phyloP scores from a whole-genome alignment of 805 yeast species.

The Wickerhamiella bombiphila region DNA sequence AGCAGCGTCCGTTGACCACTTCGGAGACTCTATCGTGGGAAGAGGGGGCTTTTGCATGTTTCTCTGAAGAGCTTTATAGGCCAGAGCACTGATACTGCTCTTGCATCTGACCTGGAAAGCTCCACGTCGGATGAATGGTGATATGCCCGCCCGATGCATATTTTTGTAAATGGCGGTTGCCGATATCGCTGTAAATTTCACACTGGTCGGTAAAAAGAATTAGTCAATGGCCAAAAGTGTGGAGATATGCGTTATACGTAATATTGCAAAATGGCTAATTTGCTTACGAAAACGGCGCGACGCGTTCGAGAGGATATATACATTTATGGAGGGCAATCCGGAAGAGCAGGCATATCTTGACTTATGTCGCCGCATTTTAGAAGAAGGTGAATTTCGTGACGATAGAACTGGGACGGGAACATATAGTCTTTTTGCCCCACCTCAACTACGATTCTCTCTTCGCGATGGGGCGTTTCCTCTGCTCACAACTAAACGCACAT shows the following conservation, averaged over 20 bases:
- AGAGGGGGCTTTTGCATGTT: constrained; percentile 76
- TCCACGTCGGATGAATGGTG: no score
- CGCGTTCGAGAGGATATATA: no score
- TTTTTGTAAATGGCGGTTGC: no score
- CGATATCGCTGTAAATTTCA: no score
- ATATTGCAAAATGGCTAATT: no score
- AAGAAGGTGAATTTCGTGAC: constrained; percentile 78
- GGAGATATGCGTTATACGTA: no score
- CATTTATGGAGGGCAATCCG: no score
- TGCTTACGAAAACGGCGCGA: no score
- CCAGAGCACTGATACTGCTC: constrained; percentile 77
- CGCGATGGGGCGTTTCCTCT: constrained; percentile 66
- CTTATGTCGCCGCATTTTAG: constrained; percentile 59
- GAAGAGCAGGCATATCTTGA: constrained; percentile 83
- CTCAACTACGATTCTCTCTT: constrained; percentile 74
- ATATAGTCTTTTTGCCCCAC: constrained; percentile 80
- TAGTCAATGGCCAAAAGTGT: no score
- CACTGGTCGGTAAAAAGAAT: no score
- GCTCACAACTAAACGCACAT: constrained; percentile 84
- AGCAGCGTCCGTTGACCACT: constrained; percentile 93
- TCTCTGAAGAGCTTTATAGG: constrained; percentile 83
- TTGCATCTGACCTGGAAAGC: constrained; percentile 4
- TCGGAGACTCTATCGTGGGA: constrained; percentile 86
- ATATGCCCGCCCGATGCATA: no score
- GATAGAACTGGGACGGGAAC: constrained; percentile 99